phyloP scores from a whole-genome alignment of 768 basidiomycete genomes.

The Macrolepiota albuminosa region DNA sequence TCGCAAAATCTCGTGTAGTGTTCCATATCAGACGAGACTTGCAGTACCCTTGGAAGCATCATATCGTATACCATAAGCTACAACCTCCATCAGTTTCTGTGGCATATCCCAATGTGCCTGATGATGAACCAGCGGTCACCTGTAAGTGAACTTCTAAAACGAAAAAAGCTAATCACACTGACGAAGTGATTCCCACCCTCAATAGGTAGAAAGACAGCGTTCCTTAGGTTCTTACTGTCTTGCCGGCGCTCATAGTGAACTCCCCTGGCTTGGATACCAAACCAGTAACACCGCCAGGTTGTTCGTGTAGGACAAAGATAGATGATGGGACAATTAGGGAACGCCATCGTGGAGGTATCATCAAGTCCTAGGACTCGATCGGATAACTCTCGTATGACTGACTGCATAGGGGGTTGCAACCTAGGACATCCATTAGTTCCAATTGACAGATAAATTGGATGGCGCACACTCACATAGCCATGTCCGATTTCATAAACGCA shows the following conservation, averaged over 20 bases:
- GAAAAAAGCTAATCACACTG: constrained; percentile 7
- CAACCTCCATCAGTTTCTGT: constrained; percentile 4
- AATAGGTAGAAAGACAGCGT: constrained; percentile 20
- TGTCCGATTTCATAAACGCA: constrained; percentile 16
- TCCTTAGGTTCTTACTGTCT: constrained; percentile 17
- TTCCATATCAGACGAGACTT: background rate
- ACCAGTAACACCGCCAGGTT: constrained; percentile 22
- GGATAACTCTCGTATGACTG: constrained; percentile 12
- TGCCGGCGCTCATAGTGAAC: constrained; percentile 15
- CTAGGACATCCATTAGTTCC: constrained; percentile 5
- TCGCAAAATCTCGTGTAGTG: background rate
- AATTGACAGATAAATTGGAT: background rate
- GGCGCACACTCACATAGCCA: constrained; percentile 16
- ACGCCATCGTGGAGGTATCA: constrained; percentile 5
- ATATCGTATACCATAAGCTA: background rate
- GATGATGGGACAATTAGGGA: constrained; percentile 14
- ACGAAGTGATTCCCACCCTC: constrained; percentile 32
- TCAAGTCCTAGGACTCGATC: constrained; percentile 20
- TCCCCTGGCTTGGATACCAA: constrained; percentile 13
- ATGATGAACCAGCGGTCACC: background rate
- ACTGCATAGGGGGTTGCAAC: constrained; percentile 20
- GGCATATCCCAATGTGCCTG: constrained; percentile 14
- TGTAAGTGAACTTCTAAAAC: background rate
- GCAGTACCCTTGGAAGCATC: background rate
- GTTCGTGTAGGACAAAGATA: constrained; percentile 19